phyloP scores from a whole-genome alignment of 768 basidiomycete genomes.

The Thelephora ganbajun region DNA sequence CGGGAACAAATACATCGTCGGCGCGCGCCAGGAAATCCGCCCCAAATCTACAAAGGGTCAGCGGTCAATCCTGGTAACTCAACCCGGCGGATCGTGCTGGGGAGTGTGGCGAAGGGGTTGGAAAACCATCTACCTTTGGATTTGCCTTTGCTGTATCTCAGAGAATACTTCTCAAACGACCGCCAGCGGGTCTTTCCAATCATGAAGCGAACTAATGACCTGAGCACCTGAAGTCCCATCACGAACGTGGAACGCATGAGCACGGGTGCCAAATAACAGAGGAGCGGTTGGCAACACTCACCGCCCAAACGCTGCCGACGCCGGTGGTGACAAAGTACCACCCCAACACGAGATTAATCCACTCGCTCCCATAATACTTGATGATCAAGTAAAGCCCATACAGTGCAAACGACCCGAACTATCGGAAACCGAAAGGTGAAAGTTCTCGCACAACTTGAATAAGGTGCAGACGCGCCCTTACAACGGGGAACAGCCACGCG shows the following conservation, averaged over 20 bases:
- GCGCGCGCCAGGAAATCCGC: conserved; percentile 38
- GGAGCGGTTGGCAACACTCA: conserved; percentile 13
- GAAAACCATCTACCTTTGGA: conserved; percentile 23
- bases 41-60: conserved; percentile 16
- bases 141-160: conserved; percentile 29
- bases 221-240: conserved; percentile 27
- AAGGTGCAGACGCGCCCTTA: conserved; percentile 21
- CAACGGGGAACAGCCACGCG: conserved; percentile 66
- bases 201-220: conserved; percentile 33
- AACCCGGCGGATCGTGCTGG: neutral
- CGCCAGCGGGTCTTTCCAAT: conserved; percentile 45
- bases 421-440: neutral
- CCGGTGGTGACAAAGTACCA: conserved; percentile 63
- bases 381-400: conserved; percentile 58
- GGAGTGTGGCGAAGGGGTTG: no score
- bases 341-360: conserved; percentile 71
- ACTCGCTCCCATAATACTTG: conserved; percentile 63
- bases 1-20: conserved; percentile 41
- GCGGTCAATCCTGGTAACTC: conserved; percentile 10
- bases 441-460: neutral
- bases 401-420: conserved; percentile 61
- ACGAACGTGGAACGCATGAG: neutral
- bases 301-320: conserved; percentile 58
- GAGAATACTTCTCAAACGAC: conserved; percentile 31
- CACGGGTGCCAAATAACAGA: neutral